These are phyloP conservation scores for Nissolia schottii DNA, from an alignment of 306 rosid genomes.

Conservation along the genomic window DNA sequence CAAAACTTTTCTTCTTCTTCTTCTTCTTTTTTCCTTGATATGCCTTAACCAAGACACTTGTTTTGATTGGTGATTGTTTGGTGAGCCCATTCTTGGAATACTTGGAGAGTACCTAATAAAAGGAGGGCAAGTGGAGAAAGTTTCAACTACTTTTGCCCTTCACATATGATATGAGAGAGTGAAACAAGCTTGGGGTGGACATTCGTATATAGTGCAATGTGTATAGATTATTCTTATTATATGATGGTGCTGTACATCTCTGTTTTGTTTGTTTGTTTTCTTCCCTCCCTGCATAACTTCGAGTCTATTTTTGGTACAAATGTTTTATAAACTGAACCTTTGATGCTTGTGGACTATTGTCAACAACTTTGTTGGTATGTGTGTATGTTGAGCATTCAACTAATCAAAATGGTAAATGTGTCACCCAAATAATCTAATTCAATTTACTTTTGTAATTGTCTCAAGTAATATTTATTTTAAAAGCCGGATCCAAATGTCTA, in stretches of 20 bases:
- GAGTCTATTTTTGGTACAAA: slow-evolving; percentile 25
- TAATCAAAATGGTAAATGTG: background rate
- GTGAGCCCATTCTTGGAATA: slow-evolving; percentile 23
- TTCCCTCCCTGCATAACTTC: background rate
- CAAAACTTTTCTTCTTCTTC: too few species aligned
- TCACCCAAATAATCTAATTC: background rate
- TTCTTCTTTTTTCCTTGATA: too few species aligned
- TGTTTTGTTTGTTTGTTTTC: background rate
- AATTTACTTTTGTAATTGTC: background rate
- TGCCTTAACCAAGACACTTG: too few species aligned
- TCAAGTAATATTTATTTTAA: background rate
- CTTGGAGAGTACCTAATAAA: slow-evolving; percentile 24
- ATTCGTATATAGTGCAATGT: background rate
- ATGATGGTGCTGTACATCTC: background rate
- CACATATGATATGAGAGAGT: background rate
- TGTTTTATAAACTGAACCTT: background rate
- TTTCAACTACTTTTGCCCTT: background rate
- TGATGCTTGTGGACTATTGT: background rate
- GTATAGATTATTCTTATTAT: slow-evolving; percentile 24
- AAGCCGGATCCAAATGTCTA: too few species aligned
- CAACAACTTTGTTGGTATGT: slow-evolving; percentile 6
- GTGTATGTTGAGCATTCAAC: background rate
- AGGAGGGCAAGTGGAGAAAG: background rate
- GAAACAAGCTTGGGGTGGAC: slow-evolving; percentile 15
- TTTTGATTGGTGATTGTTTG: slow-evolving; percentile 3